These are phyloP conservation scores for Cucurbita maxima DNA, from an alignment of 306 rosid species.

Conservation along the genomic window DNA sequence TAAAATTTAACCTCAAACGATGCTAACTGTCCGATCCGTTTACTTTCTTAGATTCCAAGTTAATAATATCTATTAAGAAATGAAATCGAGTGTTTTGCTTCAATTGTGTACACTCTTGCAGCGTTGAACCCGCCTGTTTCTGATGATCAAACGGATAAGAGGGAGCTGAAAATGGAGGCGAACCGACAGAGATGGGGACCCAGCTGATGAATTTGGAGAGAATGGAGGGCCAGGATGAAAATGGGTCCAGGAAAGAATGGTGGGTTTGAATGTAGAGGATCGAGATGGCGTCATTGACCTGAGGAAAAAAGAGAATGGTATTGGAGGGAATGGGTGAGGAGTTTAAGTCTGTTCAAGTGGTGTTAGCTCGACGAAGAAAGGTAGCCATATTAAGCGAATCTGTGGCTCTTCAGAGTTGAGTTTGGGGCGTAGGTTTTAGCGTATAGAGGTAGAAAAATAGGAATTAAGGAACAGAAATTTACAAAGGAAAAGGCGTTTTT, in stretches of 20 bases:
- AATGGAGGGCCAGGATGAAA: slow-evolving; percentile 1
- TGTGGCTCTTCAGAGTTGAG: slow-evolving; percentile 20
- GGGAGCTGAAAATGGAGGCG: background rate
- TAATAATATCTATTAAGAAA: background rate
- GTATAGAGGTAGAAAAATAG: slow-evolving; percentile 25
- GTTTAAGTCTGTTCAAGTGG: slow-evolving; percentile 21
- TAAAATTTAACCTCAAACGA: background rate
- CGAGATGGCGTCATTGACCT: slow-evolving; percentile 1
- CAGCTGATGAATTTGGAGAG: background rate
- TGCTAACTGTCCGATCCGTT: background rate
- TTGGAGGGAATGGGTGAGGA: slow-evolving; percentile 54
- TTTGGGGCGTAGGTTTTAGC: slow-evolving; percentile 36
- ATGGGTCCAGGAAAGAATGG: slow-evolving; percentile 3
- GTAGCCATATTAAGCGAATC: slow-evolving; percentile 43
- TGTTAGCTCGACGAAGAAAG: slow-evolving; percentile 43
- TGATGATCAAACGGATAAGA: background rate
- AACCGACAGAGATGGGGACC: background rate
- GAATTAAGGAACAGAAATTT: background rate
- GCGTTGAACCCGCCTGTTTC: background rate
- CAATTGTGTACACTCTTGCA: background rate
- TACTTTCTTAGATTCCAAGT: background rate
- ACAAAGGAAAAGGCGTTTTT: background rate
- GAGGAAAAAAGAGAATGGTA: background rate
- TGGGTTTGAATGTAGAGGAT: background rate
- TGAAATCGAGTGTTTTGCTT: background rate